phyloP scores from a whole-genome alignment of 257 asterid genomes.

The Thymus mandschuricus region DNA sequence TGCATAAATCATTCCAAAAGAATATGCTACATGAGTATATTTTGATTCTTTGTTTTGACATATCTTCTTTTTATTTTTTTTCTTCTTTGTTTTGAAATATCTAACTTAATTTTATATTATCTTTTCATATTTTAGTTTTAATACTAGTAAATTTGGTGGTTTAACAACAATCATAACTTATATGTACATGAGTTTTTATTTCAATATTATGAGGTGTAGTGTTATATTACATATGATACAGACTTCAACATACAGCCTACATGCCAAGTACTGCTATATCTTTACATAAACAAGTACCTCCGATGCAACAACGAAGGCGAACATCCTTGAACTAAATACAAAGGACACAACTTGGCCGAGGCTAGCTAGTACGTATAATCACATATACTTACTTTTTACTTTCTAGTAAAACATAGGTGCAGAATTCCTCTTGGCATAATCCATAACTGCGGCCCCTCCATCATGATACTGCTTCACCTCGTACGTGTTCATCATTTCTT shows the following conservation, averaged over 20 bases:
- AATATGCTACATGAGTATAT: background rate
- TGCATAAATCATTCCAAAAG: background rate
- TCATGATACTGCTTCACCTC: constrained; percentile 36
- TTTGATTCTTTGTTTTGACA: background rate
- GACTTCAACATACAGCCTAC: constrained; percentile 15
- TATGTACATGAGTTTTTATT: no score
- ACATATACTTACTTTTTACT: background rate
- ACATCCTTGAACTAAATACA: constrained; percentile 13
- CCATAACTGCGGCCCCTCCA: constrained; percentile 21
- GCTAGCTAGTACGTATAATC: background rate
- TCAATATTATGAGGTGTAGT: background rate
- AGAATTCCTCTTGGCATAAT: constrained; percentile 37
- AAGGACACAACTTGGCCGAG: constrained; percentile 24
- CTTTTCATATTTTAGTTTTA: no score
- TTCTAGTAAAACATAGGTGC: constrained; percentile 37
- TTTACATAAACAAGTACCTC: background rate
- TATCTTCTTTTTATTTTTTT: no score
- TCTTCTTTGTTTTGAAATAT: no score
- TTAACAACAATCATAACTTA: no score
- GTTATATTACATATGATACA: constrained; percentile 16
- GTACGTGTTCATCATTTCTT: constrained; percentile 31
- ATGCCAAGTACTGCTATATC: constrained; percentile 5
- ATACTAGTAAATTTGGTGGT: no score
- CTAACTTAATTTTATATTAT: no score
- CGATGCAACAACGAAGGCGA: constrained; percentile 11